A percentile compares a stretch with the other conserved stretches of the same genome.
phyloP scores from a whole-genome alignment of 78 protist species.

The slime mould (Dictyostelium discoideum) region DNA sequence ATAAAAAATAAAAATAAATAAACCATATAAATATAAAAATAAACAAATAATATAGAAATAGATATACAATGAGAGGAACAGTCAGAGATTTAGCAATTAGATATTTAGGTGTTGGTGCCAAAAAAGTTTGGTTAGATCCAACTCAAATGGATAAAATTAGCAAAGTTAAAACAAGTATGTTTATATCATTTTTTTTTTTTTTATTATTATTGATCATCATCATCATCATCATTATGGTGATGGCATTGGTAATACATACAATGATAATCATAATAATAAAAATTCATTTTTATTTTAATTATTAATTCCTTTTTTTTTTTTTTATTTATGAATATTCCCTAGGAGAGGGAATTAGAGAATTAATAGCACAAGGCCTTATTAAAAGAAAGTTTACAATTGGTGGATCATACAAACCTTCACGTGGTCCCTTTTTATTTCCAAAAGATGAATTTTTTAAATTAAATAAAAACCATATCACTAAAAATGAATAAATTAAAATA shows the following conservation, averaged over 20 bases:
- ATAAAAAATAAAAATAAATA: not conserved
- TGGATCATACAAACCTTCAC: conserved; percentile 40
- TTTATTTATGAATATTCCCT: not conserved
- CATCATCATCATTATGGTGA: not conserved
- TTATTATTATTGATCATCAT: not conserved
- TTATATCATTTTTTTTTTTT: not conserved
- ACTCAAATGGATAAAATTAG: conserved; percentile 56
- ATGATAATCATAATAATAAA: not conserved
- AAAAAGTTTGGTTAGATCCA: conserved; percentile 75
- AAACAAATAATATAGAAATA: not conserved
- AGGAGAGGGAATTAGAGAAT: conserved; percentile 71
- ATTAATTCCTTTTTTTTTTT: too few species aligned
- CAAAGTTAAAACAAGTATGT: conserved; percentile 52
- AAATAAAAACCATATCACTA: not conserved
- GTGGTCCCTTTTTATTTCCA: conserved; percentile 64
- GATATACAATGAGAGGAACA: conserved; percentile 1
- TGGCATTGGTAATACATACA: not conserved
- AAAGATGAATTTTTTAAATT: conserved; percentile 16
- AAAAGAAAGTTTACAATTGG: conserved; percentile 64
- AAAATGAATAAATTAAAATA: not conserved
- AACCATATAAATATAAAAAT: not conserved
- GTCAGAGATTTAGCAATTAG: conserved; percentile 59
- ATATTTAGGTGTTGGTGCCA: conserved; percentile 28
- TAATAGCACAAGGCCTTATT: conserved; percentile 47
- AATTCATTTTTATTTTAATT: too few species aligned